Conservation (phyloP, 2,329 filamentous ascomycete species). For the Claviceps cyperi region DNA sequence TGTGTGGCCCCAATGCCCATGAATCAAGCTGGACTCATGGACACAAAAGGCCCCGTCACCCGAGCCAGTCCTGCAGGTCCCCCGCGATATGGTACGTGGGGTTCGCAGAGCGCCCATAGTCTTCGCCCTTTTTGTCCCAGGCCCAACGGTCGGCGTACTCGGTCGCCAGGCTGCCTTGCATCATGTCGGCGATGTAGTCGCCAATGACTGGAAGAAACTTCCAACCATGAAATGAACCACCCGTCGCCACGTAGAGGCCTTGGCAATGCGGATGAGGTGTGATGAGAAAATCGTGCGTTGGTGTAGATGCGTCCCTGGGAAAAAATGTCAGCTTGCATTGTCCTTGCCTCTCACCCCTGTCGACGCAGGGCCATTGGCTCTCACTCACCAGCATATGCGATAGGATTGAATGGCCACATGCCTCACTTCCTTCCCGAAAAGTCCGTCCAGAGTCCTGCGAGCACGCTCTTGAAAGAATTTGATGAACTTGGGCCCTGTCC, state of each 20-base stretch:
- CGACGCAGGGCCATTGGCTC: neutral
- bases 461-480: constrained; percentile 30
- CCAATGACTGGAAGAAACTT: constrained; percentile 51
- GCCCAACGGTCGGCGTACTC: constrained; percentile 28
- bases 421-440: constrained; percentile 27
- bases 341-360: neutral
- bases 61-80: constrained; percentile 25
- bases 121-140: constrained; percentile 28
- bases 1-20: too few relatives aligned
- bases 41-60: constrained; percentile 8
- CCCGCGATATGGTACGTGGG: constrained; percentile 27
- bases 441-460: constrained; percentile 22
- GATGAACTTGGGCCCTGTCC: constrained; percentile 24
- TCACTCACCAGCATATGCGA: constrained; percentile 30
- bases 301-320: constrained; percentile 45
- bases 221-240: constrained; percentile 50
- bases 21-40: neutral
- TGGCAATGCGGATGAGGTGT: constrained; percentile 32
- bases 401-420: constrained; percentile 26
- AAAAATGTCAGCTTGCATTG: constrained; percentile 1
- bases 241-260: constrained; percentile 45
- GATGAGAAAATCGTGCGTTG: constrained; percentile 48
- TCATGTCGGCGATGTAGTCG: constrained; percentile 39
- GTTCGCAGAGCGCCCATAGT: constrained; percentile 25
- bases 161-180: constrained; percentile 25